A percentile compares a stretch with the other conserved stretches of the same genome.
These are phyloP conservation scores for Linnemannia zychae DNA, from an alignment of 192 early-diverging fungal species.

Conservation along the genomic window DNA sequence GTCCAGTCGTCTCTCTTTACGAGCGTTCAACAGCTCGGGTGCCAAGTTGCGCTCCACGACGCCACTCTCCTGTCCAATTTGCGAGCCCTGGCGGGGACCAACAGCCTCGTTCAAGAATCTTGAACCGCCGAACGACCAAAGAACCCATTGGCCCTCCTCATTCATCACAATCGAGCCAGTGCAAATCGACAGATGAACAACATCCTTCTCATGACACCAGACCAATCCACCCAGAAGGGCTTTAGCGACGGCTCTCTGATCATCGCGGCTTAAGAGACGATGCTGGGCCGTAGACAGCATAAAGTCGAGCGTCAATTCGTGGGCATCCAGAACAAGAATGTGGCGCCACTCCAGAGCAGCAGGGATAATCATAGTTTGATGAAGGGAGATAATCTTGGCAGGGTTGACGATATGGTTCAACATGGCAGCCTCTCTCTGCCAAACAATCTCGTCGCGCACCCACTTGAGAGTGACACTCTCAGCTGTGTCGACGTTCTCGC, in stretches of 20 bases:
- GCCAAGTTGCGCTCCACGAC: conserved; percentile 43
- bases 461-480: conserved; percentile 56
- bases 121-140: conserved; percentile 56
- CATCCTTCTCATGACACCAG: conserved; percentile 57
- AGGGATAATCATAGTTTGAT: conserved; percentile 57
- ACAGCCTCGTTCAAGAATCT: conserved; percentile 56
- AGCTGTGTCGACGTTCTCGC: conserved; percentile 54
- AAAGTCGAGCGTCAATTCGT: conserved; percentile 51
- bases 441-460: conserved; percentile 56
- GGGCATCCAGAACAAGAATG: conserved; percentile 48
- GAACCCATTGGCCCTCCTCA: conserved; percentile 51
- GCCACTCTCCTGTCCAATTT: conserved; percentile 47
- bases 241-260: conserved; percentile 33
- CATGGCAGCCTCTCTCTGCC: conserved; percentile 56
- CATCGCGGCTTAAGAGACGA: conserved; percentile 30
- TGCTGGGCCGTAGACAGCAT: conserved; percentile 24
- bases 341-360: conserved; percentile 56
- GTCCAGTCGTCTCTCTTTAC: conserved; percentile 24
- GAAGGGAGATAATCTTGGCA: conserved; percentile 50
- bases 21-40: conserved; percentile 47
- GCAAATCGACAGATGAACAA: conserved; percentile 53
- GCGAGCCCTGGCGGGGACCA: conserved; percentile 37
- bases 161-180: conserved; percentile 50
- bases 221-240: conserved; percentile 45
- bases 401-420: conserved; percentile 58